Conservation (phyloP, 2,329 filamentous ascomycete genomes). For the Daldinia sp. region DNA sequence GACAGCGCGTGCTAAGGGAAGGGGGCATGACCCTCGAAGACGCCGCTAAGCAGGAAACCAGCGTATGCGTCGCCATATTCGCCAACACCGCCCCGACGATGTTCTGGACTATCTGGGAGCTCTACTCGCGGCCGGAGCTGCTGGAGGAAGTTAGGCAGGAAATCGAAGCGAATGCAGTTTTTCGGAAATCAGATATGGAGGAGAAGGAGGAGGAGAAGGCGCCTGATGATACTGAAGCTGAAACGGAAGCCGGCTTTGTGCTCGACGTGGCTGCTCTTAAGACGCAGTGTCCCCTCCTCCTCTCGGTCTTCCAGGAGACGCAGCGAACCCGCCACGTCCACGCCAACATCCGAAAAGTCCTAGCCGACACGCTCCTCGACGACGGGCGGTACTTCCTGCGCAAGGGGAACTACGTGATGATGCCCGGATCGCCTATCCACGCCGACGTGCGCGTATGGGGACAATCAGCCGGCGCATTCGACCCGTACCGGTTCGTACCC, state of each 20-base stretch:
- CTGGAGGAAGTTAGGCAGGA: neutral
- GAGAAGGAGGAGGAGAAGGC: neutral
- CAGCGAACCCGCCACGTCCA: neutral
- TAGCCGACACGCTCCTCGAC: neutral
- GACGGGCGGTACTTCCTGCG: constrained; percentile 3
- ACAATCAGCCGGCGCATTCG: neutral
- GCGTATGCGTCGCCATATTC: neutral
- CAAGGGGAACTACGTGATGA: constrained; percentile 5
- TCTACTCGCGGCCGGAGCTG: neutral
- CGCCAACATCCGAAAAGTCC: neutral
- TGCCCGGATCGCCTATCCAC: neutral
- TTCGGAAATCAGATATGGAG: neutral
- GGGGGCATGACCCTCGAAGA: neutral
- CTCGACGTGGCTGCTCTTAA: neutral
- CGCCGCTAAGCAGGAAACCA: neutral
- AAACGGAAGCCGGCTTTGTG: neutral
- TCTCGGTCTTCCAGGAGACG: neutral
- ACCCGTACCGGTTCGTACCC: neutral
- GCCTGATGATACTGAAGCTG: neutral
- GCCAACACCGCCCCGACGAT: neutral
- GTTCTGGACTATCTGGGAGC: neutral
- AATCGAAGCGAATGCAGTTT: neutral
- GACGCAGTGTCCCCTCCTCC: neutral
- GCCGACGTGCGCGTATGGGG: neutral
- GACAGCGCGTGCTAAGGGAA: neutral